Conservation (phyloP, 495 filamentous ascomycete genomes). For the Daldinia childiae region DNA sequence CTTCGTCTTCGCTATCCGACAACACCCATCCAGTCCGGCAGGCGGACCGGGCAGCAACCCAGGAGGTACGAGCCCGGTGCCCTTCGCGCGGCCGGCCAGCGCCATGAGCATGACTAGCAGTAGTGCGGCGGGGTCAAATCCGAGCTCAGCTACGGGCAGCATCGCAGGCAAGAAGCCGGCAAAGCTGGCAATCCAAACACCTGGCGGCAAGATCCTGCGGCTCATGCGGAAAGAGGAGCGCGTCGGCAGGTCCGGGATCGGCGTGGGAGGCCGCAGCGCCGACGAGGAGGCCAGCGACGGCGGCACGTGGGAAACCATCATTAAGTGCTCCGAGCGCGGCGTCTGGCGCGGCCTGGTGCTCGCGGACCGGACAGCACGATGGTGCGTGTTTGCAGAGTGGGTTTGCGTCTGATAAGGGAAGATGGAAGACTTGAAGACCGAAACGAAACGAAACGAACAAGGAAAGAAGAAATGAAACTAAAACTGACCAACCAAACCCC, state of each 20-base stretch:
- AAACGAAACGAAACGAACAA: neutral
- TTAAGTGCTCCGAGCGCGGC: constrained; percentile 92
- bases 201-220: constrained; percentile 92
- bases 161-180: constrained; percentile 79
- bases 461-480: neutral
- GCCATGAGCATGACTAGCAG: constrained; percentile 84
- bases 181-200: constrained; percentile 94
- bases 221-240: constrained; percentile 87
- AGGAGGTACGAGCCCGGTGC: constrained; percentile 69
- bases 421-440: too few species aligned
- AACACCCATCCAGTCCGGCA: constrained; percentile 77
- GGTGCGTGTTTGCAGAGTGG: constrained; percentile 99
- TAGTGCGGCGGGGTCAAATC: constrained; percentile 66
- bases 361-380: constrained; percentile 92
- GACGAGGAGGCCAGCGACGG: constrained; percentile 74
- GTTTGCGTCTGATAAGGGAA: constrained; percentile 57
- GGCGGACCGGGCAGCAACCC: constrained; percentile 58
- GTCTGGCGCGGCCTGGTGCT: constrained; percentile 93
- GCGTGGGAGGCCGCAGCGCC: constrained; percentile 51
- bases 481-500: neutral
- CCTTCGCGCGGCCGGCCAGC: constrained; percentile 77
- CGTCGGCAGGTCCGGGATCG: constrained; percentile 58
- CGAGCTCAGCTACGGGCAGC: constrained; percentile 56
- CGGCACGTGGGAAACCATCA: constrained; percentile 95
- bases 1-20: constrained; percentile 94